These are phyloP conservation scores for Mycosphaerella arachidis DNA, from an alignment of 2,329 filamentous ascomycete species.

Conservation along the genomic window DNA sequence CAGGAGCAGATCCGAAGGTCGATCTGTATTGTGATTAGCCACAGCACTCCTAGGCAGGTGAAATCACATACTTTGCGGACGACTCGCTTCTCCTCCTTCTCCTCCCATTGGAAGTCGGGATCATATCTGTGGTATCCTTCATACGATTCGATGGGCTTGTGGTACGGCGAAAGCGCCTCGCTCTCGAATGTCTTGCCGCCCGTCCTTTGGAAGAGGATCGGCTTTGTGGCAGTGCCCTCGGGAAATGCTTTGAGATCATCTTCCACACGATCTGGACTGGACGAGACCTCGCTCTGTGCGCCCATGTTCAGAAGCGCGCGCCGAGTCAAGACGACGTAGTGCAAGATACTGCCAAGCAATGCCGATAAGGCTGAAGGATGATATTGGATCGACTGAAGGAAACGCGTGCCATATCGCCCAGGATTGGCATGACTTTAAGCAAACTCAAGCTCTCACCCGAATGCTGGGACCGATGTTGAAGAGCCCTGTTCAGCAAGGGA, in stretches of 20 bases:
- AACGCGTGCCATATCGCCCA: background rate
- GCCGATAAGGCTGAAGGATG: background rate
- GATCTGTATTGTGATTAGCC: constrained; percentile 43
- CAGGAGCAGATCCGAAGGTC: constrained; percentile 50
- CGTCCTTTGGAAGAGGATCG: constrained; percentile 15
- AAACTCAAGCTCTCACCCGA: background rate
- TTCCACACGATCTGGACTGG: constrained; percentile 2
- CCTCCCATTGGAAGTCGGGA: constrained; percentile 53
- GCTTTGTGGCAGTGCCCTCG: constrained; percentile 15
- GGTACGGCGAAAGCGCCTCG: constrained; percentile 37
- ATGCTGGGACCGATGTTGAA: background rate
- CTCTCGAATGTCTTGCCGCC: constrained; percentile 34
- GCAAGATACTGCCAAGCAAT: constrained; percentile 6
- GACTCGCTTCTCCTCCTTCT: constrained; percentile 53
- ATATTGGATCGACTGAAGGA: background rate
- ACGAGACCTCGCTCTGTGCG: constrained; percentile 1
- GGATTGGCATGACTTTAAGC: background rate
- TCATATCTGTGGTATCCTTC: constrained; percentile 57
- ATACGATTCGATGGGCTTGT: constrained; percentile 52
- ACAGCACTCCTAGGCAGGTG: background rate
- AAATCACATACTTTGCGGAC: constrained; percentile 46
- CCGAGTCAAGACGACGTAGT: background rate
- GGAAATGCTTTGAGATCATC: constrained; percentile 15
- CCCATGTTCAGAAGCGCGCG: background rate
- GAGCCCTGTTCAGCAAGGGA: background rate